A percentile compares a stretch with the other conserved stretches of the same genome.
Conservation (phyloP, 805 yeast genomes). For the Wickerhamiella lipophila region DNA sequence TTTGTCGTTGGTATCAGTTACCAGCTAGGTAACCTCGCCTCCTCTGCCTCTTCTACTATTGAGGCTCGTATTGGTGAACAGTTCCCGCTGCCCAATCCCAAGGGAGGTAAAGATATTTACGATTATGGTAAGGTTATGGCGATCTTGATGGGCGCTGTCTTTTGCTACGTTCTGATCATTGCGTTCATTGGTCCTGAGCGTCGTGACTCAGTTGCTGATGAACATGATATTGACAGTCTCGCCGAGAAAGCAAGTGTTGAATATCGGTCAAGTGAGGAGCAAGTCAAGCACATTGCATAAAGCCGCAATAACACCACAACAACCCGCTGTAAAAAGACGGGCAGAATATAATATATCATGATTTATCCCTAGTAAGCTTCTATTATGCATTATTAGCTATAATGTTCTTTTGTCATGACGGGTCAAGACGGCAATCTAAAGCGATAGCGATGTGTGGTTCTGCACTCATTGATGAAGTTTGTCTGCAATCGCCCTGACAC, state of each 20-base stretch:
- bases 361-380: no score
- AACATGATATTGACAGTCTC: neutral
- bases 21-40: conserved; percentile 61
- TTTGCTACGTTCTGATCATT: conserved; percentile 38
- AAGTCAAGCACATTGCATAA: neutral
- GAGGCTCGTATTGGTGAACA: conserved; percentile 49
- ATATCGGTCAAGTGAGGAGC: neutral
- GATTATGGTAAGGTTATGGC: conserved; percentile 64
- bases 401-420: neutral
- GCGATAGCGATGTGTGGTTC: no score
- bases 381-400: neutral
- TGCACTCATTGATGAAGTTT: no score
- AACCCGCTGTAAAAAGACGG: no score
- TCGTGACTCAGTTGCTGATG: conserved; percentile 6
- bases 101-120: conserved; percentile 28
- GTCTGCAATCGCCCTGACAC: no score
- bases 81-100: conserved; percentile 39
- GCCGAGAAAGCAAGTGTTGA: conserved; percentile 1
- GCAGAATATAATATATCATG: no score
- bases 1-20: conserved; percentile 50
- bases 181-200: conserved; percentile 46
- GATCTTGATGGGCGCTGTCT: conserved; percentile 54
- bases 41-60: conserved; percentile 59
- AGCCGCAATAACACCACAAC: no score
- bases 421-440: no score